Percentiles rank a stretch among this genome's conserved stretches.
These are phyloP conservation scores for Pseudonitzschia pungens DNA, from an alignment of 108 stramenopile species.

Conservation along the genomic window DNA sequence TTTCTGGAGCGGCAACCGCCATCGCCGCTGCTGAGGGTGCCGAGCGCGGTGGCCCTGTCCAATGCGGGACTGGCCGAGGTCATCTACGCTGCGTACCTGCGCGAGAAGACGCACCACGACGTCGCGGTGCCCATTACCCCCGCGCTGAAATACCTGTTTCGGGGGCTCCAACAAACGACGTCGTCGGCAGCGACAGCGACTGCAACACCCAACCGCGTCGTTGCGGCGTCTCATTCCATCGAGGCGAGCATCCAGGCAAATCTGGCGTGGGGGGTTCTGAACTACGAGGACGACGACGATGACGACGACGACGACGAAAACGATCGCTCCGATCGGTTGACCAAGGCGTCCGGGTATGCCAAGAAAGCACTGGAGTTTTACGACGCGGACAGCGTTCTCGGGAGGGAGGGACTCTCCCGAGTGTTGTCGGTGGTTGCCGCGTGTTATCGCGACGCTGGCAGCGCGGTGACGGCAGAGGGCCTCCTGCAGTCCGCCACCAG, in stretches of 20 bases:
- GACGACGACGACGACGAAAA: conserved; percentile 25
- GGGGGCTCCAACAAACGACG: conserved; percentile 24
- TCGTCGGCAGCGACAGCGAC: background rate
- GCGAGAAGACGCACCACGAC: conserved; percentile 36
- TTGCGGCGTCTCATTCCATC: conserved; percentile 8
- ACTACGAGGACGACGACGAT: conserved; percentile 25
- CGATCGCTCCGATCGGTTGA: conserved; percentile 39
- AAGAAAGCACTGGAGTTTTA: conserved; percentile 56
- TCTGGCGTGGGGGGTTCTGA: conserved; percentile 53
- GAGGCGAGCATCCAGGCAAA: conserved; percentile 35
- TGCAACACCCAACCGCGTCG: no score
- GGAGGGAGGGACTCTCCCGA: conserved; percentile 44
- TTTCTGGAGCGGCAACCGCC: conserved; percentile 40
- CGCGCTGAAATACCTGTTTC: conserved; percentile 38
- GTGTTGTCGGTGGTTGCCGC: conserved; percentile 60
- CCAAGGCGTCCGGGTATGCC: conserved; percentile 71
- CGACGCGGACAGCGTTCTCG: conserved; percentile 36
- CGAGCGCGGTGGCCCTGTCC: conserved; percentile 20
- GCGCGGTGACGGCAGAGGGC: conserved; percentile 84
- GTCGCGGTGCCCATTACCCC: conserved; percentile 44
- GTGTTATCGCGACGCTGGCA: conserved; percentile 70
- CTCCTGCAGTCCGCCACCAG: conserved; percentile 76
- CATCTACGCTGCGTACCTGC: conserved; percentile 33
- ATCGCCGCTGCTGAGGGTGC: conserved; percentile 13
- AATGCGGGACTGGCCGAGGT: conserved; percentile 44